Evolutionary conservation across 495 filamentous ascomycete genomes (phyloP), one percentile per base, ranked within the genome.

Genomic region (Podospora fimiseda): DNA sequence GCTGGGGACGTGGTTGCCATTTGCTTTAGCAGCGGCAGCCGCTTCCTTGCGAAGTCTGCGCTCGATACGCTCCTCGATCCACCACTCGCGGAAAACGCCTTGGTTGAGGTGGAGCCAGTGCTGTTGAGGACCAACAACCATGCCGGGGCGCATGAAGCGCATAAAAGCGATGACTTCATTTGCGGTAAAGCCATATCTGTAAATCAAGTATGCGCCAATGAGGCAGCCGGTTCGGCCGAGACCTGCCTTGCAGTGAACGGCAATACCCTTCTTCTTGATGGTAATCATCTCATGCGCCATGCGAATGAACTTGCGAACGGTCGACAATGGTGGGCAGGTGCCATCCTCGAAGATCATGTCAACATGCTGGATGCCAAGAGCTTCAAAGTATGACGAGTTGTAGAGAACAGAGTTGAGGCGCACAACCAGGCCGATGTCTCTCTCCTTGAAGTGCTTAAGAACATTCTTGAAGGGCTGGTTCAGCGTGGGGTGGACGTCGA

Each of bases 261-360:
- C 93, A 49, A 99, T 95, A 18, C 85, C 84, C 72, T 86, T 87
- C 61, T 88, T 85, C 68, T 87, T 86, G 33, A 88, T 76, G 1
- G 82, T 91, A 60, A 99, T 99, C 68, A 86, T 95, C 49, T 94
- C 85, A 64, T 97, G 93, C 0, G 94, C 90, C 57, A 97, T 79
- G 62, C 87, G 90, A 61, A 99, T 94, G 65, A 97, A 99, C 57
- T 88, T 88, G 24, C 86, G 80, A 9, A 99, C 93, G 18, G 91
- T 81, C 11, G 80, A 79, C 15, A 99, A 70, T 2, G 89, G 82
- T 14, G 93, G 93, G 69, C 94, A 97, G 6, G 93, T 99, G 20
- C 93, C 93, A 62, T 99, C 93, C 59, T 96, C 93, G 60, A 99
- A 99, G 57, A 97, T 96, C 94, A 99, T 97, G 65, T 99, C 91